Evolutionary conservation across 1,284 basidiomycete genomes (phyloP), one percentile per base, ranked within the genome.

Genomic region (Inonotus hispidus): DNA sequence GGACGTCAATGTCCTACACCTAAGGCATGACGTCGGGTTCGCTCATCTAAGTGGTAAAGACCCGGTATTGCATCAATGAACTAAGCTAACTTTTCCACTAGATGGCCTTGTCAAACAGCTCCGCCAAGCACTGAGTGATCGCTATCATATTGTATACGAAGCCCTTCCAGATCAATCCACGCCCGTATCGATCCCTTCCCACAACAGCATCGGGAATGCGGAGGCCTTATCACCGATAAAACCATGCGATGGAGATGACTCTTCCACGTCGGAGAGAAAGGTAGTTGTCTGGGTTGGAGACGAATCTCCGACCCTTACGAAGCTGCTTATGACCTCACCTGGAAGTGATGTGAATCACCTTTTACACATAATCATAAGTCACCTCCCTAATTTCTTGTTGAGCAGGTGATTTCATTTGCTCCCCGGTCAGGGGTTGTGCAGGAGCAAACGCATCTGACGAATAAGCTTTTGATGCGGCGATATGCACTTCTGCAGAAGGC

Each of bases 401-500:
- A 32, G 19, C 43, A 93, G 88, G 79, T 95, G 13, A 84, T 87
- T 67, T 85, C 85, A 0, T 97, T 93, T 74, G 81, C 94, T 63
- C 91, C 95, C 0, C 65, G 71, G 19, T 77, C 78, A 0, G 69
- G 73, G 23, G 69, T 69, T 0, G 73, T 83, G 2, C 74, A 77
- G 29, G 69, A 88, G 39, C 85, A 92, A 67, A 86, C 92, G 0
- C 71, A 74, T 0, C 75, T 78, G 13, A 88, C 88, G 1, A 97
- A 97, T 66, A 86, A 82, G 53, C 77, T 98, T 5, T 83, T 99
- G n/a, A 96, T 95, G 87, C 85, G 92, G 0, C 85, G 97, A 14
- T 96, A 98, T 66, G 90, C 87, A 1, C 79, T 85, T 0, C 84
- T 99, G 10, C 95, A 97, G 71, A 88, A 88, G 69, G 95, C 96